Percentiles rank a stretch among this genome's conserved stretches.
These are phyloP conservation scores for Linum usitatissimum DNA, from an alignment of 345 rosid genomes.

Conservation along the genomic window DNA sequence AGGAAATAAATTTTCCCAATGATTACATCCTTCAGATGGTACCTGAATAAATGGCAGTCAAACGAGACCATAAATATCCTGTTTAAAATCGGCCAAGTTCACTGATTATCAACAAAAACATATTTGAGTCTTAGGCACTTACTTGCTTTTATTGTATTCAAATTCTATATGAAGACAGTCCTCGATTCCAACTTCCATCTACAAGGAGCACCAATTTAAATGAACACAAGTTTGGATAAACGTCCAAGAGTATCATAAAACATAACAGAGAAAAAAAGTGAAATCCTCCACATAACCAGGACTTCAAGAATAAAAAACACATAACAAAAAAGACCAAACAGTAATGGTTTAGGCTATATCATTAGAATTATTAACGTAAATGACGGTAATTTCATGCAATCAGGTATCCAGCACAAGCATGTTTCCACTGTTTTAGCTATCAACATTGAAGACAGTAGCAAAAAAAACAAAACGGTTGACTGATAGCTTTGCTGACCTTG, in stretches of 20 bases:
- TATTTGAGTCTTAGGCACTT: neutral
- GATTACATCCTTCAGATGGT: slow-evolving; percentile 7
- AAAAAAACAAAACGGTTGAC: neutral
- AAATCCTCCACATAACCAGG: too few relatives aligned
- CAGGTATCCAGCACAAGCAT: neutral
- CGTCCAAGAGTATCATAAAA: neutral
- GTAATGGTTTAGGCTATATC: neutral
- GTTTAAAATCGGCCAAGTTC: neutral
- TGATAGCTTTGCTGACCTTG: slow-evolving; percentile 2
- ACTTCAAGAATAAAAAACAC: neutral
- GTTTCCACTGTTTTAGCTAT: neutral
- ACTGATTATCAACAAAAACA: neutral
- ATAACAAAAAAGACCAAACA: neutral
- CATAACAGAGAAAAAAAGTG: neutral
- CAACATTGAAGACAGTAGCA: neutral
- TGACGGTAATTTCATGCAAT: neutral
- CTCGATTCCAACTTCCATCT: slow-evolving; percentile 12
- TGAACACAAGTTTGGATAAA: neutral
- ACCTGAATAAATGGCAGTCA: neutral
- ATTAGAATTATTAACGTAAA: neutral
- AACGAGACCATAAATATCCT: neutral
- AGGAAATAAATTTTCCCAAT: slow-evolving; percentile 9
- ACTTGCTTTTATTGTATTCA: slow-evolving; percentile 10
- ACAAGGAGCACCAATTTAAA: neutral
- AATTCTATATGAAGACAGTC: slow-evolving; percentile 9